These are phyloP conservation scores for Globisporangium nodosum DNA, from an alignment of 352 stramenopile species.

Conservation along the genomic window DNA sequence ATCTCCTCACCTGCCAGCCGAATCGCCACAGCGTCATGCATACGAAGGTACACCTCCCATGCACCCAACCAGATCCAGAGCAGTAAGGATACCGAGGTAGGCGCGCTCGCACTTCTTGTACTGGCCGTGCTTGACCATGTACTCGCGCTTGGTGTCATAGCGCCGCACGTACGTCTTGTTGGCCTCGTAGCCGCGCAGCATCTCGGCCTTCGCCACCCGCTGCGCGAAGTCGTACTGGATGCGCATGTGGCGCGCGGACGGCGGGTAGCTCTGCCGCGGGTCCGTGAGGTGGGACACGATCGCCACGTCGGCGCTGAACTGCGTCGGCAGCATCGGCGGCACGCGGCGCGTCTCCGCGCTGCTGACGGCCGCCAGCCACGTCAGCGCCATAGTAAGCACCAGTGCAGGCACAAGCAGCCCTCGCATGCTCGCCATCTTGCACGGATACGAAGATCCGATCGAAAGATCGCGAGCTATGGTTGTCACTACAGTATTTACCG, in stretches of 20 bases:
- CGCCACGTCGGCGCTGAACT: conserved; percentile 52
- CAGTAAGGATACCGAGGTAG: conserved; percentile 32
- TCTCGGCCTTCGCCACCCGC: conserved; percentile 49
- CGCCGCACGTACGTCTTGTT: conserved; percentile 66
- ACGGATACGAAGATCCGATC: too few relatives aligned
- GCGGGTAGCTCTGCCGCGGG: conserved; percentile 45
- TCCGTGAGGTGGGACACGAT: conserved; percentile 63
- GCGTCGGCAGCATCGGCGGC: conserved; percentile 32
- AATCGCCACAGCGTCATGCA: too few relatives aligned
- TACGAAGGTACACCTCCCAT: too few relatives aligned
- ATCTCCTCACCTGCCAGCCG: conserved; percentile 34
- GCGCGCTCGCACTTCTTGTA: conserved; percentile 67
- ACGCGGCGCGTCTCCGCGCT: neutral
- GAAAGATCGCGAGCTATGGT: neutral
- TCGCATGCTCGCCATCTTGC: neutral
- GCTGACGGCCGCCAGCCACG: neutral
- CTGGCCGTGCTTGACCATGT: conserved; percentile 64
- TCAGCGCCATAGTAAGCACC: neutral
- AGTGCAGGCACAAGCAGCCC: neutral
- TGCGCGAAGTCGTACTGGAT: conserved; percentile 65
- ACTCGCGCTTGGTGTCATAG: conserved; percentile 66
- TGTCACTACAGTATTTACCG: neutral
- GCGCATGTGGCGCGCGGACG: conserved; percentile 42
- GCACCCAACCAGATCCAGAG: neutral
- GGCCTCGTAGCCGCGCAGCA: conserved; percentile 55